phyloP scores from a whole-genome alignment of 441 rosid species.

The Populus hybrid region DNA sequence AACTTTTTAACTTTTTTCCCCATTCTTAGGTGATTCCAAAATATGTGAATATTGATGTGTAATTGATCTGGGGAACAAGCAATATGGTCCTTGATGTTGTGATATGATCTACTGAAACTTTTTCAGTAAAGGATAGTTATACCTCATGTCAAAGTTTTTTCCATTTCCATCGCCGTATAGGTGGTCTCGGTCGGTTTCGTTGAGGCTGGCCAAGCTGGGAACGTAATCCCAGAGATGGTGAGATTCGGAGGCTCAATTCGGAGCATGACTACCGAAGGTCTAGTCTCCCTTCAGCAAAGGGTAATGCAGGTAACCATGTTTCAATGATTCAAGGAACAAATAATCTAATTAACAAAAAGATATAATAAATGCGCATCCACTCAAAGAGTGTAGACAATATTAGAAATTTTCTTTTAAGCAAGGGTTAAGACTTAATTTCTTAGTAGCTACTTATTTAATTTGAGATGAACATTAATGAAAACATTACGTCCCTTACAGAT shows the following conservation, averaged over 20 bases:
- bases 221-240: conserved; percentile 46
- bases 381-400: no score
- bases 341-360: not conserved
- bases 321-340: not conserved
- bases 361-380: not conserved
- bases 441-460: not conserved
- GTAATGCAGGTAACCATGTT: conserved; percentile 34
- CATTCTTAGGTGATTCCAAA: not conserved
- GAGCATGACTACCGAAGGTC: conserved; percentile 45
- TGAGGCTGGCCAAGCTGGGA: conserved; percentile 40
- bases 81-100: not conserved
- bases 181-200: conserved; percentile 37
- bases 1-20: not conserved
- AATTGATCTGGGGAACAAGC: not conserved
- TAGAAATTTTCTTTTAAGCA: no score
- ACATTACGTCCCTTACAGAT: not conserved
- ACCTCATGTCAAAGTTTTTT: not conserved
- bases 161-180: conserved; percentile 13
- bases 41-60: not conserved
- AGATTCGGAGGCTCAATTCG: conserved; percentile 48
- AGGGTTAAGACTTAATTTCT: not conserved
- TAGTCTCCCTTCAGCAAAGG: conserved; percentile 37
- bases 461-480: not conserved
- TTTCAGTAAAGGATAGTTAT: not conserved
- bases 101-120: not conserved